Evolutionary conservation across 192 early-diverging fungal species (phyloP).

Genomic region (Pilaira anomala): DNA sequence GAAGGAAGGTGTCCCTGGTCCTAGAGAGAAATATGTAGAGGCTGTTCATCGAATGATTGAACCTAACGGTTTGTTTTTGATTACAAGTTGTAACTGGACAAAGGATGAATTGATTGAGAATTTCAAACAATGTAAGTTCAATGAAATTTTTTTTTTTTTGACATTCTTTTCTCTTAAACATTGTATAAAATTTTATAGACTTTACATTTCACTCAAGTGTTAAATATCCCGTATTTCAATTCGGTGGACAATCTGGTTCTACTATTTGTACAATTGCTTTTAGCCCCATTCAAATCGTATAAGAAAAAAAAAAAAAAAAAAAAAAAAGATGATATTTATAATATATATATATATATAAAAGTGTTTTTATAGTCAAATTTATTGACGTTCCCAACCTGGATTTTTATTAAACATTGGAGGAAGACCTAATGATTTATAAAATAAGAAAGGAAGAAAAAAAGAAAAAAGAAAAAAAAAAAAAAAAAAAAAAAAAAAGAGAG

Average conservation of each 20-base stretch:
- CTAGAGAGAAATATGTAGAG: slow-evolving; percentile 47
- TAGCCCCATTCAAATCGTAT: slow-evolving; percentile 43
- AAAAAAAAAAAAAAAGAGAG: too few species aligned
- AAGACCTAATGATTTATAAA: background rate
- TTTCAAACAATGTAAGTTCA: slow-evolving; percentile 55
- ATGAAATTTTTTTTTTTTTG: slow-evolving; percentile 17
- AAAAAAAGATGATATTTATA: slow-evolving; percentile 1
- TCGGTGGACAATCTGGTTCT: slow-evolving; percentile 89
- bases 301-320: slow-evolving; percentile 15
- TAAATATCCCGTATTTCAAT: slow-evolving; percentile 81
- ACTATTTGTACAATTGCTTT: slow-evolving; percentile 85
- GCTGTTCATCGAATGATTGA: slow-evolving; percentile 62
- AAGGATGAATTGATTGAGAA: slow-evolving; percentile 74
- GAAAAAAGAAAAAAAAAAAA: too few species aligned
- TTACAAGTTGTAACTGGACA: slow-evolving; percentile 95
- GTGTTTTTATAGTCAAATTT: background rate
- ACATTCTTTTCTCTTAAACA: background rate
- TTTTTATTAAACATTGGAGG: slow-evolving; percentile 24
- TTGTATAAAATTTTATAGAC: slow-evolving; percentile 15
- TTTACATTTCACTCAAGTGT: slow-evolving; percentile 70
- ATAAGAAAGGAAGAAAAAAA: background rate
- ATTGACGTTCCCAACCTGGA: slow-evolving; percentile 16
- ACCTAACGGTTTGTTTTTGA: slow-evolving; percentile 69
- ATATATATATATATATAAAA: too few species aligned
- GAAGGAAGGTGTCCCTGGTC: slow-evolving; percentile 39